Percentiles rank a stretch among this genome's conserved stretches.
Evolutionary conservation across 495 filamentous ascomycete species (phyloP).

Genomic region (Symbiotaphrina buchneri): DNA sequence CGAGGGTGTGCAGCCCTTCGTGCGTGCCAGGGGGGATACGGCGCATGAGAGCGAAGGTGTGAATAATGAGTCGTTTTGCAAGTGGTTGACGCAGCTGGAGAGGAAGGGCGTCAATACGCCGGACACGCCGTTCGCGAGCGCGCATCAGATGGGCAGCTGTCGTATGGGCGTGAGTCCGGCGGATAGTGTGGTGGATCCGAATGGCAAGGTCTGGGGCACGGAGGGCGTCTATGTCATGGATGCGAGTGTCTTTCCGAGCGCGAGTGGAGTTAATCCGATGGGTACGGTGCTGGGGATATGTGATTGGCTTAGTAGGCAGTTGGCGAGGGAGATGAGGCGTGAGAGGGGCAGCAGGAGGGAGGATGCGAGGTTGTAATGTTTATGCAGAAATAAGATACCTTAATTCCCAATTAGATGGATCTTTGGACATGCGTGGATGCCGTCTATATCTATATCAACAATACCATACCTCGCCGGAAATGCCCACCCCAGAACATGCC

Average conservation of each 20-base stretch:
- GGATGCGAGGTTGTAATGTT: too few relatives aligned
- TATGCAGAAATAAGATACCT: too few relatives aligned
- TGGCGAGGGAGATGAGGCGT: constrained; percentile 17
- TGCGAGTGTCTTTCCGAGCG: constrained; percentile 74
- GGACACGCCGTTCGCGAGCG: constrained; percentile 28
- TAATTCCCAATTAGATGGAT: too few relatives aligned
- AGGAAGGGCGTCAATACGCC: constrained; percentile 23
- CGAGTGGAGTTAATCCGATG: constrained; percentile 89
- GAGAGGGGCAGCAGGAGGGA: too few relatives aligned
- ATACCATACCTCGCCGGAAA: too few relatives aligned
- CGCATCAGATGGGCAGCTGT: constrained; percentile 87
- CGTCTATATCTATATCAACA: too few relatives aligned
- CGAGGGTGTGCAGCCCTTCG: constrained; percentile 38
- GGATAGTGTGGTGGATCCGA: constrained; percentile 50
- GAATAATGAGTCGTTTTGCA: constrained; percentile 40
- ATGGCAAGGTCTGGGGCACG: constrained; percentile 56
- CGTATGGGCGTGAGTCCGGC: constrained; percentile 41
- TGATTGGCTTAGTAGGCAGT: constrained; percentile 31
- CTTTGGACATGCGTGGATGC: too few relatives aligned
- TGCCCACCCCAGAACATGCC: too few relatives aligned
- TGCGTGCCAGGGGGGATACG: constrained; percentile 20
- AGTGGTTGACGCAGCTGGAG: constrained; percentile 40
- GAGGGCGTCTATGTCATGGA: constrained; percentile 60
- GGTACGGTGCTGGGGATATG: constrained; percentile 74
- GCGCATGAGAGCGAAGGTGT: constrained; percentile 22